Conservation (phyloP, 352 stramenopile species). For the Elongisporangium anandrum region DNA sequence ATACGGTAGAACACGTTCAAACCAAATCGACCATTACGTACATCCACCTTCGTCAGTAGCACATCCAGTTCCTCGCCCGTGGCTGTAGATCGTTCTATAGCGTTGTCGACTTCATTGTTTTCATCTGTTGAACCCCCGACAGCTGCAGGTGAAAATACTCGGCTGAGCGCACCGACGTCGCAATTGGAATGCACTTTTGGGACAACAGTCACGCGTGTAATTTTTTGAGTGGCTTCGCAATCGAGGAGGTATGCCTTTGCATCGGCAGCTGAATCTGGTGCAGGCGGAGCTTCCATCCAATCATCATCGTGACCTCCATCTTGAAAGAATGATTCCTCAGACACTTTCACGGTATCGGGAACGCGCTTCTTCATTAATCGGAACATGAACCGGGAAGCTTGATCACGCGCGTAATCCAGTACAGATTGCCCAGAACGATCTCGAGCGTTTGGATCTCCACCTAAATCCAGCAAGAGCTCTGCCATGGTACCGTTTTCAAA, state of each 20-base stretch:
- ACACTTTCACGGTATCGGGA: constrained; percentile 17
- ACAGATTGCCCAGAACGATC: constrained; percentile 34
- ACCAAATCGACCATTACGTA: constrained; percentile 63
- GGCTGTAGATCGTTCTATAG: constrained; percentile 17
- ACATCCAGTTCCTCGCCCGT: constrained; percentile 45
- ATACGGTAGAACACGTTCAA: constrained; percentile 77
- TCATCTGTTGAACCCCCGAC: constrained; percentile 3
- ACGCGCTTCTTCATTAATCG: constrained; percentile 36
- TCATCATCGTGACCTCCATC: neutral
- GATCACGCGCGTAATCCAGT: constrained; percentile 50
- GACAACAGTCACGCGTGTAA: constrained; percentile 35
- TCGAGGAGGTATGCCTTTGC: constrained; percentile 40
- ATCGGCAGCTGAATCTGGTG: constrained; percentile 41
- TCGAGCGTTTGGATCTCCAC: constrained; percentile 25
- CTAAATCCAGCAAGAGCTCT: constrained; percentile 36
- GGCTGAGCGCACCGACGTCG: constrained; percentile 51
- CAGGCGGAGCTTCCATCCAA: constrained; percentile 3
- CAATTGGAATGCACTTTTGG: constrained; percentile 50
- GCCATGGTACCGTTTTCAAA: constrained; percentile 61
- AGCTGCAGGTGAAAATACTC: constrained; percentile 15
- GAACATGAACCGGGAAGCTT: constrained; percentile 56
- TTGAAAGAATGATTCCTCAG: constrained; percentile 25
- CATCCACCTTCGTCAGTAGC: constrained; percentile 71
- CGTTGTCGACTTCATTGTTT: neutral
- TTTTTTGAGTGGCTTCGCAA: constrained; percentile 53